Evolutionary conservation across 345 rosid genomes (phyloP).

Genomic region (Laguncularia racemosa): DNA sequence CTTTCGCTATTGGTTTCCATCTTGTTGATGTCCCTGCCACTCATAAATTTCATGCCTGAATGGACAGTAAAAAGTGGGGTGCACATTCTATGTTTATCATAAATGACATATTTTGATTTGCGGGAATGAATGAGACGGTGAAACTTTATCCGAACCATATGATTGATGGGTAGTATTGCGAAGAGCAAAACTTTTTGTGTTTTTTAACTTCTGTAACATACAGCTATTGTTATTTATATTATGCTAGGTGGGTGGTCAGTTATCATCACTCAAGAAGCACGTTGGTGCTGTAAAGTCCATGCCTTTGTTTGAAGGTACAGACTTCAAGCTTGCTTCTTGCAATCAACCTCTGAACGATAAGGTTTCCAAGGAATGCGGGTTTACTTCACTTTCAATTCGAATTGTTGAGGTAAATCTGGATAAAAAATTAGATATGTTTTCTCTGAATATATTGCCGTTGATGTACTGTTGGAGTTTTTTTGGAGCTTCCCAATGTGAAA

Average conservation of each 20-base stretch:
- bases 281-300: conserved; percentile 40
- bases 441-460: not conserved
- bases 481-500: not conserved
- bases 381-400: conserved; percentile 81
- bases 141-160: too few relatives aligned
- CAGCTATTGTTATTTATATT: too few relatives aligned
- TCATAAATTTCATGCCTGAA: too few relatives aligned
- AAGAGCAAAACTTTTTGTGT: too few relatives aligned
- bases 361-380: conserved; percentile 82
- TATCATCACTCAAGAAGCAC: conserved; percentile 56
- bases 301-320: conserved; percentile 69
- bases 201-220: too few relatives aligned
- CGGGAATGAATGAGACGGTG: too few relatives aligned
- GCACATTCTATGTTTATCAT: too few relatives aligned
- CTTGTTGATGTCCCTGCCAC: too few relatives aligned
- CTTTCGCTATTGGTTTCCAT: too few relatives aligned
- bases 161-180: too few relatives aligned
- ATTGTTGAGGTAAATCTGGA: conserved; percentile 50
- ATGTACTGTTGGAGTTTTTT: not conserved
- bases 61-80: too few relatives aligned
- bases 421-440: not conserved
- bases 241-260: conserved; percentile 68
- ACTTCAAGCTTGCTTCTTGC: conserved; percentile 86
- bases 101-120: too few relatives aligned
- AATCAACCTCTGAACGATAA: conserved; percentile 51